Conservation (phyloP, 2,329 filamentous ascomycete genomes). For the Tolypocladium guangdongense region DNA sequence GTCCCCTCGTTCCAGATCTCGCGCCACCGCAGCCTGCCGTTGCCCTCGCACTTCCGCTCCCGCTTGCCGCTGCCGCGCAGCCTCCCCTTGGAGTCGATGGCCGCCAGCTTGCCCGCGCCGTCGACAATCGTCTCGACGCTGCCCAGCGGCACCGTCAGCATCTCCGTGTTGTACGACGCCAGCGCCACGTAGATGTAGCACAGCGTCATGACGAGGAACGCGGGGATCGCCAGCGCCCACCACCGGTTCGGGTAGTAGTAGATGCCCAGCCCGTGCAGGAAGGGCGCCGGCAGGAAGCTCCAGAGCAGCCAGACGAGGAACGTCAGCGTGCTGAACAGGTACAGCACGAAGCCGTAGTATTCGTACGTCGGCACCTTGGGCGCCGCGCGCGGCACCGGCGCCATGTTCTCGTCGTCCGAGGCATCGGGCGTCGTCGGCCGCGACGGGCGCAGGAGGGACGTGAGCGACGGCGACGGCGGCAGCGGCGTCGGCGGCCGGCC, state of each 20-base stretch:
- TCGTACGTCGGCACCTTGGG: constrained; percentile 98
- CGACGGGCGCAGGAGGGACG: constrained; percentile 79
- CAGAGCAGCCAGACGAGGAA: constrained; percentile 68
- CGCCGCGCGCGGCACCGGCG: constrained; percentile 73
- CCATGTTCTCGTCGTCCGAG: constrained; percentile 78
- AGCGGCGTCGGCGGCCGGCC: constrained; percentile 91
- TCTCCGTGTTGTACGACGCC: constrained; percentile 80
- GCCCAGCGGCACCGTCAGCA: constrained; percentile 69
- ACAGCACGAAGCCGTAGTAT: constrained; percentile 97
- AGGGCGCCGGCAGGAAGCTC: constrained; percentile 85
- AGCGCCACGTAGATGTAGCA: constrained; percentile 93
- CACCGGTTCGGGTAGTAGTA: constrained; percentile 95
- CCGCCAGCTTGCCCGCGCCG: constrained; percentile 75
- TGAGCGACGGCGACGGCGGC: constrained; percentile 84
- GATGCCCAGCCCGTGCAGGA: constrained; percentile 86
- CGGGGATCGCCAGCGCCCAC: constrained; percentile 91
- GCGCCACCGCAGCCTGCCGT: constrained; percentile 55
- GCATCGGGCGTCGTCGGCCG: constrained; percentile 89
- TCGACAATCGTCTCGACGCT: constrained; percentile 87
- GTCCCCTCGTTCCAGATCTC: constrained; percentile 84
- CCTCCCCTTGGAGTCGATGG: constrained; percentile 60
- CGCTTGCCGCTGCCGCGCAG: constrained; percentile 26
- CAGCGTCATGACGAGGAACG: constrained; percentile 78
- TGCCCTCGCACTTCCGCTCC: constrained; percentile 24
- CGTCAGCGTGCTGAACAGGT: constrained; percentile 73